Evolutionary conservation across 495 filamentous ascomycete genomes (phyloP).

Genomic region (Acidiella bohemica): DNA sequence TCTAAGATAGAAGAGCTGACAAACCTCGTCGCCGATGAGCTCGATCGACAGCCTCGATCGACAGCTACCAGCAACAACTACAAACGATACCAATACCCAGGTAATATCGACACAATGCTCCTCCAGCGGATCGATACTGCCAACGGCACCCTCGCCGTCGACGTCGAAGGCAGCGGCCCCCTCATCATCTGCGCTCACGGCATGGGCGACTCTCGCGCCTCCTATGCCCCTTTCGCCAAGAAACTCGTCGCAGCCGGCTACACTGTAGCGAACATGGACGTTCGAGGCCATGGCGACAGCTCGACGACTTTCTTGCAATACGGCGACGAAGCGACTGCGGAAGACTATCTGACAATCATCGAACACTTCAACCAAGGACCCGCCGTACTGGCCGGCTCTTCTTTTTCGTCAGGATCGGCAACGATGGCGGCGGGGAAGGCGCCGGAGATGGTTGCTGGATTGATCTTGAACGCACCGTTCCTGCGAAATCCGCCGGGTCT

Average conservation of each 20-base stretch:
- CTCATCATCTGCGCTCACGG: slow-evolving; percentile 1
- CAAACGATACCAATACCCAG: too few relatives aligned
- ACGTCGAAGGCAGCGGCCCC: background rate
- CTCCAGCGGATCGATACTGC: slow-evolving; percentile 1
- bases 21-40: too few relatives aligned
- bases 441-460: background rate
- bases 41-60: too few relatives aligned
- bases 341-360: slow-evolving; percentile 1
- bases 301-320: background rate
- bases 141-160: slow-evolving; percentile 2
- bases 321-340: background rate
- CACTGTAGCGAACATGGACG: slow-evolving; percentile 3
- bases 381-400: slow-evolving; percentile 1
- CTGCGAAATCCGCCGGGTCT: slow-evolving; percentile 2
- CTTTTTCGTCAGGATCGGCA: slow-evolving; percentile 1
- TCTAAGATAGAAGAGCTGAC: too few relatives aligned
- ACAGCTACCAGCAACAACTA: too few relatives aligned
- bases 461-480: slow-evolving; percentile 2
- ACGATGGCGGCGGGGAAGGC: slow-evolving; percentile 1
- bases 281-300: slow-evolving; percentile 6
- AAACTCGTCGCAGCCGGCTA: background rate
- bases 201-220: slow-evolving; percentile 3
- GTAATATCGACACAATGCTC: too few relatives aligned
- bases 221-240: background rate
- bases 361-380: slow-evolving; percentile 2